Evolutionary conservation across 2,329 filamentous ascomycete species (phyloP).

Genomic region (Camillea tinctor): DNA sequence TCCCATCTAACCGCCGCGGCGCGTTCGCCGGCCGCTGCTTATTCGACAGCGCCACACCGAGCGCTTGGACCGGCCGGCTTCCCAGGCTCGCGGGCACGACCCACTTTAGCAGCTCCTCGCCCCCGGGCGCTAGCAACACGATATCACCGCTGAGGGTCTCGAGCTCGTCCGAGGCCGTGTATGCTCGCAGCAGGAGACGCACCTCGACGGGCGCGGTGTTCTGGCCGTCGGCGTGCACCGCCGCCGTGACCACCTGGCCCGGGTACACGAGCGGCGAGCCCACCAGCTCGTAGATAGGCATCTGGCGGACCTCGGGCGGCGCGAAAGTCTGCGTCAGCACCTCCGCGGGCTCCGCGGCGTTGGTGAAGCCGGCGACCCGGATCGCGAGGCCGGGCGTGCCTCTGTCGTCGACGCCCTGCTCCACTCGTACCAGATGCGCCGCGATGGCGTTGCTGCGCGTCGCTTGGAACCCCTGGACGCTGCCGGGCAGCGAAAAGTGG

Average conservation of each 20-base stretch:
- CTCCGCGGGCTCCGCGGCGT: slow-evolving; percentile 5
- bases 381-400: slow-evolving; percentile 3
- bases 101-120: slow-evolving; percentile 16
- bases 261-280: slow-evolving; percentile 30
- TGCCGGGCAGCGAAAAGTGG: slow-evolving; percentile 37
- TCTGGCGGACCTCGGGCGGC: slow-evolving; percentile 19
- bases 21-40: background rate
- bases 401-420: slow-evolving; percentile 1
- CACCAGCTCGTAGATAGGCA: slow-evolving; percentile 24
- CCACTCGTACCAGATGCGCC: background rate
- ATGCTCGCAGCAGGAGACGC: slow-evolving; percentile 6
- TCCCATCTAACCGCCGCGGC: slow-evolving; percentile 7
- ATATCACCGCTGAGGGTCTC: background rate
- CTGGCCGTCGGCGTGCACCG: slow-evolving; percentile 4
- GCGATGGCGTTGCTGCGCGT: background rate
- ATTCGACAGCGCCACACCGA: slow-evolving; percentile 21
- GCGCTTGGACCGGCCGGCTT: slow-evolving; percentile 25
- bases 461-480: slow-evolving; percentile 34
- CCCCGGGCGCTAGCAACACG: slow-evolving; percentile 7
- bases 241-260: slow-evolving; percentile 24
- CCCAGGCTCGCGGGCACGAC: slow-evolving; percentile 21
- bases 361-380: slow-evolving; percentile 3
- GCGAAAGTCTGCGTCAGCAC: slow-evolving; percentile 29
- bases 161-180: slow-evolving; percentile 10
- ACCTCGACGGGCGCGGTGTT: slow-evolving; percentile 2